Evolutionary conservation across 352 stramenopile species (phyloP).

Genomic region (Hyaloperonospora brassicae): DNA sequence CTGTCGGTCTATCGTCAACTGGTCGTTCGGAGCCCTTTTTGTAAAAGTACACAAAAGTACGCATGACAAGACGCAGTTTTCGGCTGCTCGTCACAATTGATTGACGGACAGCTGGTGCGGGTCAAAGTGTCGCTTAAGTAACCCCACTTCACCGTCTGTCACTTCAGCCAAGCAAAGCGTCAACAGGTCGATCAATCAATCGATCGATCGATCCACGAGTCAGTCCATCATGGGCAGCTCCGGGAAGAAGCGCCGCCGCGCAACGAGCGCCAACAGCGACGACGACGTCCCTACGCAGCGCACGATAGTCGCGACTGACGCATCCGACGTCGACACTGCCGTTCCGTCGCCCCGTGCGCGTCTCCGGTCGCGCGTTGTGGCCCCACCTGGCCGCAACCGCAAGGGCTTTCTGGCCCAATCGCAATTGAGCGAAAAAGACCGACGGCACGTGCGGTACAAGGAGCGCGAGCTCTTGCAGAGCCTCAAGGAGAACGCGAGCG

Average conservation of each 20-base stretch:
- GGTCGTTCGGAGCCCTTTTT: no score
- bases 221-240: not conserved
- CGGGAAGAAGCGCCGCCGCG: constrained; percentile 11
- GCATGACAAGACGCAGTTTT: no score
- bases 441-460: constrained; percentile 61
- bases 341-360: no score
- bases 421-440: constrained; percentile 60
- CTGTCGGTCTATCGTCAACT: no score
- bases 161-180: no score
- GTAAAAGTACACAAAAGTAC: no score
- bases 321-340: no score
- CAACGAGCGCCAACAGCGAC: constrained; percentile 15
- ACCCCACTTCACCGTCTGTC: no score
- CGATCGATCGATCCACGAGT: no score
- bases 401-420: constrained; percentile 59
- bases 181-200: not conserved
- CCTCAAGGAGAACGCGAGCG: constrained; percentile 62
- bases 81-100: no score
- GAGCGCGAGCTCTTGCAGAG: constrained; percentile 67
- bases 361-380: not conserved
- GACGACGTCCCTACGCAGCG: constrained; percentile 16
- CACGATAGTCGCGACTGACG: not conserved
- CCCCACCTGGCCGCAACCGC: constrained; percentile 14
- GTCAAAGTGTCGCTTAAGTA: no score
- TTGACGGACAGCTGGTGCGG: no score